phyloP scores from a whole-genome alignment of 2,329 filamentous ascomycete genomes.

The Fusarium guadeloupense region DNA sequence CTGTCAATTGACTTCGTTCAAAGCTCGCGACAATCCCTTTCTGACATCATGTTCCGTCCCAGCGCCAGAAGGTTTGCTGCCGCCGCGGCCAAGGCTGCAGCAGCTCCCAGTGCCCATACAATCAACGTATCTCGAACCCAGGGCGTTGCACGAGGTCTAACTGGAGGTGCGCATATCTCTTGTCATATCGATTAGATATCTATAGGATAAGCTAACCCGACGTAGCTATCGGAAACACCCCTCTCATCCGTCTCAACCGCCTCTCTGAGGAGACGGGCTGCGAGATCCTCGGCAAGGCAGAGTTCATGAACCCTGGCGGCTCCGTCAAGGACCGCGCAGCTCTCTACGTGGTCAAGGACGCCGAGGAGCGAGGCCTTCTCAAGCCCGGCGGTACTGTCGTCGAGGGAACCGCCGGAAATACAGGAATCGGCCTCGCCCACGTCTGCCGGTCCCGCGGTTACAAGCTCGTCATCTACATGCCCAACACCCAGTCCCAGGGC shows the following conservation, averaged over 20 bases:
- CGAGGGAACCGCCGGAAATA: constrained; percentile 97
- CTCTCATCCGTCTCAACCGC: constrained; percentile 87
- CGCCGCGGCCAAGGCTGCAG: constrained; percentile 58
- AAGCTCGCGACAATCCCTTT: constrained; percentile 5
- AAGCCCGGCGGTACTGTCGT: constrained; percentile 91
- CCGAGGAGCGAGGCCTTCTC: constrained; percentile 86
- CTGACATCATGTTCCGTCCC: constrained; percentile 70
- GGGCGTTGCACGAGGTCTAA: constrained; percentile 78
- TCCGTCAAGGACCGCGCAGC: constrained; percentile 97
- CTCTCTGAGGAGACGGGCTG: constrained; percentile 93
- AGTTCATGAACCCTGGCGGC: constrained; percentile 98
- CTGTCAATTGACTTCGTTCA: constrained; percentile 25
- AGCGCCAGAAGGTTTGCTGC: constrained; percentile 73
- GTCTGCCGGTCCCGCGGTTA: constrained; percentile 94
- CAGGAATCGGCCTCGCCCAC: constrained; percentile 95
- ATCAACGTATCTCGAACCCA: constrained; percentile 82
- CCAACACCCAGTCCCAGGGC: constrained; percentile 96
- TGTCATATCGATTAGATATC: not conserved
- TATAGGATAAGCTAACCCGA: not conserved
- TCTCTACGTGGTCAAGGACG: constrained; percentile 91
- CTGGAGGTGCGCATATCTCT: constrained; percentile 73
- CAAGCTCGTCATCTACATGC: constrained; percentile 99
- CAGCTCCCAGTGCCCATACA: constrained; percentile 64
- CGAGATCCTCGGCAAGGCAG: constrained; percentile 93
- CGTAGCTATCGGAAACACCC: constrained; percentile 94